Conservation (phyloP, 495 filamentous ascomycete genomes). For the Aspergillus mulundensis region DNA sequence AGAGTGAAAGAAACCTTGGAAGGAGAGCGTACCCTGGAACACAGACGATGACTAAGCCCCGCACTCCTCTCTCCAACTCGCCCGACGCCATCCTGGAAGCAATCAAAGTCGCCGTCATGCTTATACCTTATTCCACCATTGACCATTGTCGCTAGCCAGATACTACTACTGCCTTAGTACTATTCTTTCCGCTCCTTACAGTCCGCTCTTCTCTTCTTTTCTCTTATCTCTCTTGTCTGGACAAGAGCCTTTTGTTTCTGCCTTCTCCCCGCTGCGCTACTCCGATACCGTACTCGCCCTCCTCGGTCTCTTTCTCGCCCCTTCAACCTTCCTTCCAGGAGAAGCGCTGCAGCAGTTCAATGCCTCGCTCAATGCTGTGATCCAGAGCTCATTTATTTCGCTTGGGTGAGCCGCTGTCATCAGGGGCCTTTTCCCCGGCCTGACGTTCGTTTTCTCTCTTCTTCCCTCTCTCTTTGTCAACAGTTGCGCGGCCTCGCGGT, state of each 20-base stretch:
- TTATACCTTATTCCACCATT: conserved; percentile 3
- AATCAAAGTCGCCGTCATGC: conserved; percentile 1
- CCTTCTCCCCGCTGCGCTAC: background rate
- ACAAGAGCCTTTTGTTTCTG: conserved; percentile 7
- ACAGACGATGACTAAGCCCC: background rate
- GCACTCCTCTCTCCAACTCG: background rate
- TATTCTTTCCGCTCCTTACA: conserved; percentile 1
- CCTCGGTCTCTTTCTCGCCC: background rate
- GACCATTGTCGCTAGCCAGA: conserved; percentile 3
- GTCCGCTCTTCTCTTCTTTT: conserved; percentile 1
- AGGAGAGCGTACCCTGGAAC: too few relatives aligned
- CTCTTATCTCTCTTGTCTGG: conserved; percentile 11
- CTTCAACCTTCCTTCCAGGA: conserved; percentile 3
- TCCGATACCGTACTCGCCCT: background rate
- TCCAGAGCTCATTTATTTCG: background rate
- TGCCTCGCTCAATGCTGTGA: conserved; percentile 17
- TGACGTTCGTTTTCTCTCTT: background rate
- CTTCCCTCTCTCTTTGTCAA: background rate
- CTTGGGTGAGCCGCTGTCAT: conserved; percentile 13
- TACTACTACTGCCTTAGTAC: conserved; percentile 13
- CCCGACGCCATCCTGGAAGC: background rate
- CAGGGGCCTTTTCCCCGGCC: conserved; percentile 1
- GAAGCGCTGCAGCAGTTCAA: conserved; percentile 8
- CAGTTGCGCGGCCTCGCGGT: conserved; percentile 12
- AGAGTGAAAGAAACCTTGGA: too few relatives aligned